Conservation (phyloP, 2,329 filamentous ascomycete genomes). For the Botrytis byssoidea region DNA sequence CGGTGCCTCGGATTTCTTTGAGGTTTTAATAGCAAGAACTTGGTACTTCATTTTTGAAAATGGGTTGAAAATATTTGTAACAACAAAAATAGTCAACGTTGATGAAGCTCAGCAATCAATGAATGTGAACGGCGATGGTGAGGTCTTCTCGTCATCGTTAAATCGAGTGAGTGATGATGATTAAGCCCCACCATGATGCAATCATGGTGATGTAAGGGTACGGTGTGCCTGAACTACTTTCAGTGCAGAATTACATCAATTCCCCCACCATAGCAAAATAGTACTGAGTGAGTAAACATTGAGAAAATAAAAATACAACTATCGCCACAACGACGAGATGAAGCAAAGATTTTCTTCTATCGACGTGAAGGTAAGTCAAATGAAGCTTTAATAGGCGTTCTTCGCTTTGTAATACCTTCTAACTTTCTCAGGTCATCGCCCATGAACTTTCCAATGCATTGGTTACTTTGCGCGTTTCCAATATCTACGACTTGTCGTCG, state of each 20-base stretch:
- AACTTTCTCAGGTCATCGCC: conserved; percentile 70
- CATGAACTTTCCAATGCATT: conserved; percentile 83
- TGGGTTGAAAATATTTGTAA: not conserved
- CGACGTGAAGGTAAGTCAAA: conserved; percentile 62
- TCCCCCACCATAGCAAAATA: conserved; percentile 11
- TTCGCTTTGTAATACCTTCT: conserved; percentile 3
- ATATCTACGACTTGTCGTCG: conserved; percentile 94
- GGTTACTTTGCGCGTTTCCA: conserved; percentile 77
- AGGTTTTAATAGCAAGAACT: not conserved
- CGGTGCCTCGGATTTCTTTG: not conserved
- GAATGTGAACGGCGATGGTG: not conserved
- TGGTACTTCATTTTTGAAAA: too few relatives aligned
- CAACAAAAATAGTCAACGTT: not conserved
- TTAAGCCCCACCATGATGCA: conserved; percentile 11
- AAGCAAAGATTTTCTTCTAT: conserved; percentile 80
- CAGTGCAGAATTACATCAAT: not conserved
- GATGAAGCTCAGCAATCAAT: not conserved
- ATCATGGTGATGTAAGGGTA: not conserved
- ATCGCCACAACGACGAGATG: conserved; percentile 47
- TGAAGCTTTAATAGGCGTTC: not conserved
- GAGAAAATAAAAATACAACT: not conserved
- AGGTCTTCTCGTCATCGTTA: not conserved
- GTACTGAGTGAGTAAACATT: not conserved
- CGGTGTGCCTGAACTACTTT: not conserved
- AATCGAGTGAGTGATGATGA: not conserved